Base-by-base conservation (phyloP, 768 basidiomycete species). In the Tephrocybe sp. region DNA sequence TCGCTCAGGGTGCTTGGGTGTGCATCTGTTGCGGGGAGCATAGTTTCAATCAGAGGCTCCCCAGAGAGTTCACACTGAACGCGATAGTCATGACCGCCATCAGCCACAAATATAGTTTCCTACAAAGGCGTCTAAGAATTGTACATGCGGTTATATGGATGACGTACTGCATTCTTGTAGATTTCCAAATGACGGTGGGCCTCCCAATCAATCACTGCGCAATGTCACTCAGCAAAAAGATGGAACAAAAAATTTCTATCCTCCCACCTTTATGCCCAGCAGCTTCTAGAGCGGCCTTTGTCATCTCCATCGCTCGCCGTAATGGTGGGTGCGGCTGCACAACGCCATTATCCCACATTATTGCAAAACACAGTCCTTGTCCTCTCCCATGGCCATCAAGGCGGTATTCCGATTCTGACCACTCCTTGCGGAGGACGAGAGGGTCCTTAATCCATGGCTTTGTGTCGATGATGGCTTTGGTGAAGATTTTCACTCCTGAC, bases 181-280 rank as follows among this genome's bases (percentile, higher is more conserved):
- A 86, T 74, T 54, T 80, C 78, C 15, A 69, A 58, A 56, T 86
- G 83, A 14, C 80, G 72, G 51, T 78, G 71, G 0, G 79, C 75
- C 37, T 76, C 62, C 86, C 86, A 90, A 41, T 85, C 79, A 44
- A 89, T 75, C 3, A 89, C 88, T 86, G 44, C 38, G 14, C 17
- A 40, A 20, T 14, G 18, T 33, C 38, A 38, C 48, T 41, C 26
- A 67, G 62, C n/a, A n/a, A n/a, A 39, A 7, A 11, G 6, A 39
- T 39, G n/a, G 9, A 17, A 15, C n/a, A 15, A 39, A 9, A 17
- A 3, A 7, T 20, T 39, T 6, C 3, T 3, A 11, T 30, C 28
- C 18, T 20, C 38, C 18, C 7, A 78, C 78, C 74, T 64, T 71
- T 67, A 54, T 81, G 77, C 15, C 85, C 82, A 10, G 73, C 78